Base-by-base conservation (phyloP, 352 stramenopile species). In the Halophytophthora polymorphica region DNA sequence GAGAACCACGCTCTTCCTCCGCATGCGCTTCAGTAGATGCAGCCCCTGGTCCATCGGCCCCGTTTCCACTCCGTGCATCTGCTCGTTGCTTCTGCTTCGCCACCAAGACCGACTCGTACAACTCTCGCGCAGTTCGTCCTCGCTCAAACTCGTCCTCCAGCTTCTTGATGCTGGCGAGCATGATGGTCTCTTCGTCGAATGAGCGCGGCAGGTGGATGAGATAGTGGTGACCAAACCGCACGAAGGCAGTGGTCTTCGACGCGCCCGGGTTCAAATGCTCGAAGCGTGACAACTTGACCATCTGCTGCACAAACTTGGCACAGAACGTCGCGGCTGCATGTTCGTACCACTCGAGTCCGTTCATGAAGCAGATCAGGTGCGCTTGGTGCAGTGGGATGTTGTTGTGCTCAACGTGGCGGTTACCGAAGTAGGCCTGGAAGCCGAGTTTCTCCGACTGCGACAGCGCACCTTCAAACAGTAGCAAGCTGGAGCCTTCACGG, bases 161-260 rank as follows among this genome's bases (percentile, higher is more conserved):
- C 38, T 77, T 82, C 48, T 89, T 77, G 34, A 89, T 89, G 21
- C 75, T 88, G 18, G 82, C 77, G 15, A 73, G 46, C 17, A 74
- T 68, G 17, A 92, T 87, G 18, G 77, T 79, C 36, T 92, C 82
- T 22, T 83, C 77, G 45, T 90, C 71, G 25, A 92, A 90, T 10
- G 82, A 90, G 34, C 77, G 77, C 25, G 82, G 82, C 34, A 92
- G 42, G 35, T 92, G 73, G 17, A 92, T 92, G 28, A 92, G 53
- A 41, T 92, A 92, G 42, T 90, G 82, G 41, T 92, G 73, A 1
- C 82, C 82, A 33, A 92, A 90, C 1, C 79, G 77, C 42, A 86
- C 66, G 38, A 86, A 88, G 3, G 82, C 79, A 41, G 90, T 88
- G 2, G 69, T 61, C 29, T 68, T 73, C 13, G 73, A 59, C 3